A percentile compares a stretch with the other conserved stretches of the same genome.
Evolutionary conservation across 2,329 filamentous ascomycete species (phyloP).

Genomic region (Pezicula carpinea): DNA sequence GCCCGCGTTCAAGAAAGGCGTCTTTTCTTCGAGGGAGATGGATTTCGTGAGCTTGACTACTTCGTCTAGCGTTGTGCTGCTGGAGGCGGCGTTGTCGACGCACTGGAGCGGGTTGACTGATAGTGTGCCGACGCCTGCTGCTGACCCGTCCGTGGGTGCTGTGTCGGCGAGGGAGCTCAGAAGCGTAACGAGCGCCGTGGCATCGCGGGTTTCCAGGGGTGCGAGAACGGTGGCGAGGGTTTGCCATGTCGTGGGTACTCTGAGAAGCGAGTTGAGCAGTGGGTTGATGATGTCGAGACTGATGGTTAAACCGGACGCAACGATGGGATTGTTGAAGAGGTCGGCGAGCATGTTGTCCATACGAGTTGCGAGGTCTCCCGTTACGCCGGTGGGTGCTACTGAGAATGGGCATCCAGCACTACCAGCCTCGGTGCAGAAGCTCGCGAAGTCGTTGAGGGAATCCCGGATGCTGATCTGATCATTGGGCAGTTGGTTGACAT

Average conservation of each 20-base stretch:
- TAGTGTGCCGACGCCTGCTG: conserved; percentile 1
- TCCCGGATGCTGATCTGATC: conserved; percentile 10
- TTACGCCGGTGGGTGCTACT: background rate
- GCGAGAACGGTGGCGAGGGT: background rate
- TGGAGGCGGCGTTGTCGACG: conserved; percentile 12
- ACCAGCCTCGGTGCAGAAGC: conserved; percentile 10
- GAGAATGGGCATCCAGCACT: conserved; percentile 2
- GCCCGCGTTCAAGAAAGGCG: conserved; percentile 10
- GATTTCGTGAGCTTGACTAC: conserved; percentile 11
- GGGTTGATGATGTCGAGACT: background rate
- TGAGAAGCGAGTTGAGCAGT: background rate
- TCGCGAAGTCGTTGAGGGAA: conserved; percentile 9
- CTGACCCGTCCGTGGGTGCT: background rate
- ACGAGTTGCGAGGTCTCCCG: background rate
- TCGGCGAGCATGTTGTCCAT: conserved; percentile 1
- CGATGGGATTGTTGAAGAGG: conserved; percentile 2
- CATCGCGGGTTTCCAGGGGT: background rate
- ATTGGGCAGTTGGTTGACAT: conserved; percentile 9
- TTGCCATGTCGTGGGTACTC: conserved; percentile 2
- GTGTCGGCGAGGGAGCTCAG: background rate
- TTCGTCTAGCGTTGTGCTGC: conserved; percentile 5
- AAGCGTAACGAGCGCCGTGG: background rate
- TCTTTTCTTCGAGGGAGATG: conserved; percentile 10
- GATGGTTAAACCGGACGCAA: background rate
- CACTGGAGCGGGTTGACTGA: conserved; percentile 5